Evolutionary conservation across 345 rosid genomes (phyloP), one percentile per base, ranked within the genome.

Genomic region (Corymbia maculata): DNA sequence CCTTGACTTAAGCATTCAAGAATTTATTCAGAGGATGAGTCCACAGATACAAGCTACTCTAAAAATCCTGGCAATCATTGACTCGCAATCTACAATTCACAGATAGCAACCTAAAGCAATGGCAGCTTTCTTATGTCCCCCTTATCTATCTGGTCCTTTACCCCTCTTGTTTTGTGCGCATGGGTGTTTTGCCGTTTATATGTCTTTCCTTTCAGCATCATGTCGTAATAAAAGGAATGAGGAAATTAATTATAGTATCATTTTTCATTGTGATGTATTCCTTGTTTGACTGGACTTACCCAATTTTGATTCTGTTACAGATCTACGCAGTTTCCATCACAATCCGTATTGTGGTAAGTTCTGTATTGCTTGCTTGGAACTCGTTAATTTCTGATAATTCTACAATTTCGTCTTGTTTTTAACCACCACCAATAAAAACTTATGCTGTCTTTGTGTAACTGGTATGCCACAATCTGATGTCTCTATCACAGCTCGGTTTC

Each of bases 241-340:
- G 47, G 22, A 36, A 36, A 75, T 21, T 36, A 75, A 42, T 75
- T 75, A 75, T 44, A 36, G 82, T 9, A 15, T 36, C 4, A 3
- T 17, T 10, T 75, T 42, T 19, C 49, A 42, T 75, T 75, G 26
- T 75, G 84, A 75, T 10, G 19, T 22, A 36, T 75, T 52, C n/a
- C 32, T 88, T 59, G 26, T 84, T 52, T 50, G 85, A 85, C 80
- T 64, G 9, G 49, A 86, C 15, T 82, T 87, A 53, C 64, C 85
- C 88, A 52, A 36, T 13, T 84, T 53, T 82, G 52, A 88, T 88
- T 89, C 70, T 88, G 19, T 91, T 88, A 92, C 95, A 96, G 97
- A 95, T 96, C 88, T 96, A 96, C 91, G 99, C 97, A 51, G 99
- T 97, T 36, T 97, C 99, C 59, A 94, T 97, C 86, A 95, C 99